Evolutionary conservation across 2,329 filamentous ascomycete genomes (phyloP).

Genomic region (Microdochium trichocladiopsis): DNA sequence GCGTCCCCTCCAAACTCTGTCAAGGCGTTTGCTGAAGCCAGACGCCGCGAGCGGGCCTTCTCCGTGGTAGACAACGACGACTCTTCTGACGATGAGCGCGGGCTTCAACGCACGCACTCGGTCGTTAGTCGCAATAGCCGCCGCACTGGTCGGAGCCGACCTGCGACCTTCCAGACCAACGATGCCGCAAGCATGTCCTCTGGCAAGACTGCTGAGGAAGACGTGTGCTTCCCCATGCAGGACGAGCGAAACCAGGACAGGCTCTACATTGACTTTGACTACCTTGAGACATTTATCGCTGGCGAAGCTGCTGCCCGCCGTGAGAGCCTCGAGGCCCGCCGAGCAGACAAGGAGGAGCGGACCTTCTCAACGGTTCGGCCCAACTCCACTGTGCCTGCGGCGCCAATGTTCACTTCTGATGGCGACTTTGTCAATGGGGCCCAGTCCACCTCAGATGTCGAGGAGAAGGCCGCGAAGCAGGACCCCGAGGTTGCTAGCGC

Average conservation of each 20-base stretch:
- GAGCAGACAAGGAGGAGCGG: constrained; percentile 29
- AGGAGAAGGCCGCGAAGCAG: constrained; percentile 35
- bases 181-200: constrained; percentile 56
- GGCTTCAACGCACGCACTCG: constrained; percentile 66
- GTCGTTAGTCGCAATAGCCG: constrained; percentile 56
- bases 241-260: constrained; percentile 62
- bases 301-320: constrained; percentile 43
- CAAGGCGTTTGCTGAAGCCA: constrained; percentile 90
- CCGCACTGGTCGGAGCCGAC: constrained; percentile 39
- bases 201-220: constrained; percentile 71
- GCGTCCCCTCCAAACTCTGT: constrained; percentile 92
- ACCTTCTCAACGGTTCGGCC: constrained; percentile 57
- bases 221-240: constrained; percentile 86
- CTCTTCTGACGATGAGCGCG: constrained; percentile 8
- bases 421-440: constrained; percentile 52
- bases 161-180: constrained; percentile 49
- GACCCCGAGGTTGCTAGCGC: constrained; percentile 20
- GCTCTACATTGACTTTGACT: constrained; percentile 85
- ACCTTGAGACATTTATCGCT: constrained; percentile 84
- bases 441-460: constrained; percentile 33
- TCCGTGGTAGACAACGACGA: constrained; percentile 31
- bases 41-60: constrained; percentile 71
- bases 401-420: constrained; percentile 38
- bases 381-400: constrained; percentile 18
- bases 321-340: constrained; percentile 38